These are phyloP conservation scores for Mrakia hoshinonis DNA, from an alignment of 768 basidiomycete genomes.

Conservation along the genomic window DNA sequence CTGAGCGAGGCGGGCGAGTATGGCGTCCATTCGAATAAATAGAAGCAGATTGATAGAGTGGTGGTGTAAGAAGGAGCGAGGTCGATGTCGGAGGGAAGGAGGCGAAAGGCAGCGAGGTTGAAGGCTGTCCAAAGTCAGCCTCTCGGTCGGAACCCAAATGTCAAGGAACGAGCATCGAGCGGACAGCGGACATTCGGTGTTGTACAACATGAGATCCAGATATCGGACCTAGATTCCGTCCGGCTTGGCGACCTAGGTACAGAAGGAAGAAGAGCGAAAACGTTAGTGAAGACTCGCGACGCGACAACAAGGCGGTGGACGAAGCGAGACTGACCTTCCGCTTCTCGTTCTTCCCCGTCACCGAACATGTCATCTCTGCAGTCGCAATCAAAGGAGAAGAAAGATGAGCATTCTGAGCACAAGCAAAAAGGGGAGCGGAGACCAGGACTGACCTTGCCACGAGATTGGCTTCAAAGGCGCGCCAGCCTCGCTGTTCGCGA, in stretches of 20 bases:
- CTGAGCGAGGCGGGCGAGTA: too few relatives aligned
- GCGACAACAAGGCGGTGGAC: background rate
- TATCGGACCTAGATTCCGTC: conserved; percentile 16
- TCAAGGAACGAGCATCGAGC: too few relatives aligned
- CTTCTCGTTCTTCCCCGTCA: conserved; percentile 67
- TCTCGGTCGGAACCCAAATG: too few relatives aligned
- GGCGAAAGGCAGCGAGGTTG: too few relatives aligned
- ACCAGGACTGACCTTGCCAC: conserved; percentile 57
- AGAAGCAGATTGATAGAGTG: too few relatives aligned
- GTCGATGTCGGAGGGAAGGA: too few relatives aligned
- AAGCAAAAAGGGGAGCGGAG: background rate
- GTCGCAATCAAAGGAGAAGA: background rate
- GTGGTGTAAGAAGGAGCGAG: too few relatives aligned
- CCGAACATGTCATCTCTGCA: conserved; percentile 63
- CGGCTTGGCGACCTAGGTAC: conserved; percentile 18
- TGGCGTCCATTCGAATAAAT: too few relatives aligned
- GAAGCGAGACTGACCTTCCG: conserved; percentile 47
- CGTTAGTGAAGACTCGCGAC: background rate
- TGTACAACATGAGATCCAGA: background rate
- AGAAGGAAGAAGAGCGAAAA: background rate
- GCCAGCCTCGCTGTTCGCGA: conserved; percentile 55
- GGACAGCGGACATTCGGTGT: too few relatives aligned
- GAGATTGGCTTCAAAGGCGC: conserved; percentile 75
- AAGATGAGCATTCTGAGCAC: too few relatives aligned
- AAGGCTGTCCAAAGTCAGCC: too few relatives aligned